Base-by-base conservation (phyloP, 352 stramenopile species). In the Phytophthora constricta region DNA sequence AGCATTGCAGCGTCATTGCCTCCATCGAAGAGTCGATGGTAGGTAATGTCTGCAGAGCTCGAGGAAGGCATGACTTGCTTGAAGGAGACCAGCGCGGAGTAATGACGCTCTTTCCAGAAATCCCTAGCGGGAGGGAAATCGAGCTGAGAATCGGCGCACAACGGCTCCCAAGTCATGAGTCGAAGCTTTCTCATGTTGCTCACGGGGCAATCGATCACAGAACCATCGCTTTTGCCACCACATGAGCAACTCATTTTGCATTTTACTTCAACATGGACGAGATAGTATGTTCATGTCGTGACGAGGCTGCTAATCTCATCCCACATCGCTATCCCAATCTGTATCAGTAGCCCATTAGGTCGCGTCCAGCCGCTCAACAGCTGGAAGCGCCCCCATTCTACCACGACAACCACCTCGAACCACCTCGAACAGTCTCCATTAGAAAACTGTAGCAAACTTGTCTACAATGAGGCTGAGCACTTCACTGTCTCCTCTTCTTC, bases 61-160 rank as follows among this genome's bases (percentile, higher is more conserved):
- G 16, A 65, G 27, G 34, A 60, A 28, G 61, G 49, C 17, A 51
- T 54, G 55, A 37, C 23, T 42, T n/a, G 34, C 26, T 47, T 72
- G 55, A 51, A 19, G 61, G 34, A 57, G 58, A 37, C 65, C 57
- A 57, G 59, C 37, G 46, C 66, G 62, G 81, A 90, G 81, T 79
- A 77, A 88, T 90, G 83, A 91, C 81, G 83, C 70, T 90, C 79
- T 87, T 88, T 91, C 77, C 76, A 72, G 49, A 91, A 91, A 91
- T 90, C 79, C 71, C 54, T 65, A 62, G 45, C 33, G 70, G 79
- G 85, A 85, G 79, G 83, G 70, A 88, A 87, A 87, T 86, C 19
- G 83, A 90, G 79, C 83, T 67, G 81, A 91, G 68, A 74, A 80
- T 85, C 66, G 70, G 73, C 53, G 71, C 68, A 42, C 19, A 20